Percentiles rank a stretch among this genome's conserved stretches.
These are phyloP conservation scores for Talaromyces sp. DNA, from an alignment of 2,329 filamentous ascomycete species.

Conservation along the genomic window DNA sequence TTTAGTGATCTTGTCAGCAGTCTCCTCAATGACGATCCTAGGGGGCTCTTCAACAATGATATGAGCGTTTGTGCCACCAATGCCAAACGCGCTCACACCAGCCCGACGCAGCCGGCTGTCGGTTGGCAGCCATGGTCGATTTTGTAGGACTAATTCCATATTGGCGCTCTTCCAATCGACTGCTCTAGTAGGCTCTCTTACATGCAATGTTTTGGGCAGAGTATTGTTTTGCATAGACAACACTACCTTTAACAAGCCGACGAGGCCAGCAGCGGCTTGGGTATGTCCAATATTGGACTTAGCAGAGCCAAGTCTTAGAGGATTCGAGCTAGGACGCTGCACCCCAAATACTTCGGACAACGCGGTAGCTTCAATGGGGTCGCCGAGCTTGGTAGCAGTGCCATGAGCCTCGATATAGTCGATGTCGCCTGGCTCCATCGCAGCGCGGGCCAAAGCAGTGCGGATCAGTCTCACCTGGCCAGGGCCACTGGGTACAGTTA, in stretches of 20 bases:
- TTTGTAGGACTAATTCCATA: too few species aligned
- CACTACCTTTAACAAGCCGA: constrained; percentile 22
- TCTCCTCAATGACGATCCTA: too few species aligned
- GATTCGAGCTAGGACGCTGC: neutral
- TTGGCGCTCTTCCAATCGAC: too few species aligned
- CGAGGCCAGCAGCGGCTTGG: constrained; percentile 19
- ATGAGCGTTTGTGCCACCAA: too few species aligned
- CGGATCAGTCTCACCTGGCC: constrained; percentile 34
- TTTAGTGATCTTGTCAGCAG: too few species aligned
- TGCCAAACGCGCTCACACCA: too few species aligned
- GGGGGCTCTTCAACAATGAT: too few species aligned
- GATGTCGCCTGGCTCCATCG: neutral
- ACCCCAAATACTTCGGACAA: neutral
- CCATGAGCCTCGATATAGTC: constrained; percentile 17
- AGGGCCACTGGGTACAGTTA: constrained; percentile 49
- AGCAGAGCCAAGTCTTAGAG: constrained; percentile 16
- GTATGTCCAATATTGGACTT: constrained; percentile 28
- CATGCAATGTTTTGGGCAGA: too few species aligned
- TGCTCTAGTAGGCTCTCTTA: too few species aligned
- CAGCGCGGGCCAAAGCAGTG: neutral
- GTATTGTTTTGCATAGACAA: constrained; percentile 1
- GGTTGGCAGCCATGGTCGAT: too few species aligned
- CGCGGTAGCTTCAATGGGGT: constrained; percentile 41
- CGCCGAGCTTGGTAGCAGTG: constrained; percentile 25
- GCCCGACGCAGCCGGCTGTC: too few species aligned